Evolutionary conservation across 73 alveolate species (phyloP), one percentile per base, ranked within the genome.

Genomic region (Vitrella brassicaformis): DNA sequence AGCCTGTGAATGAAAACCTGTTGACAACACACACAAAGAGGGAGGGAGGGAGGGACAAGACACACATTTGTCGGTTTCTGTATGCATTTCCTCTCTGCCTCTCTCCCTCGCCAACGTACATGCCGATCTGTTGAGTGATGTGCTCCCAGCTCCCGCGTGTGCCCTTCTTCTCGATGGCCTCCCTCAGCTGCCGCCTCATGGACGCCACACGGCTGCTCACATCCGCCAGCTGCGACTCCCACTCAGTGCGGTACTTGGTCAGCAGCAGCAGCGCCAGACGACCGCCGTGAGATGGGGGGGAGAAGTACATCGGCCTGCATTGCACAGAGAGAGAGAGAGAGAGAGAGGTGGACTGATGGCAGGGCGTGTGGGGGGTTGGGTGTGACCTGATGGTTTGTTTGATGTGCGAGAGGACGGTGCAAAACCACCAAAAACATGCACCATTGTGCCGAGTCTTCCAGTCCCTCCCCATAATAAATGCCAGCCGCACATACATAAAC

Each of bases 261-360:
- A 18, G 28, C 29, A 56, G 97, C 47, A 95, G 84, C 70, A 89
- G 70, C n/a, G 98, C 98, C n/a, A n/a, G n/a, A n/a, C n/a, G n/a
- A n/a, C n/a, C n/a, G 19, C 99, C 99, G 82, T 91, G 95, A 31
- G 88, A 86, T 25, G 99, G 99, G 18, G 98, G 98, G 71, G 80
- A 80, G 39, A 98, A 93, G 89, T 90, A 91, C 90, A 86, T 91
- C 25, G 92, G 76, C 85, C 99, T 90, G n/a, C n/a, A n/a, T n/a
- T n/a, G n/a, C n/a, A n/a, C n/a, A n/a, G n/a, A n/a, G n/a, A n/a
- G n/a, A n/a, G n/a, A n/a, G n/a, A n/a, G n/a, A n/a, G n/a, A n/a
- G n/a, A n/a, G n/a, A n/a, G n/a, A n/a, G n/a, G n/a, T n/a, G n/a
- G n/a, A n/a, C n/a, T n/a, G n/a, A n/a, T n/a, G n/a, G n/a, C n/a